Conservation (phyloP, 75 land plant species). For the Gnetum montanum region DNA sequence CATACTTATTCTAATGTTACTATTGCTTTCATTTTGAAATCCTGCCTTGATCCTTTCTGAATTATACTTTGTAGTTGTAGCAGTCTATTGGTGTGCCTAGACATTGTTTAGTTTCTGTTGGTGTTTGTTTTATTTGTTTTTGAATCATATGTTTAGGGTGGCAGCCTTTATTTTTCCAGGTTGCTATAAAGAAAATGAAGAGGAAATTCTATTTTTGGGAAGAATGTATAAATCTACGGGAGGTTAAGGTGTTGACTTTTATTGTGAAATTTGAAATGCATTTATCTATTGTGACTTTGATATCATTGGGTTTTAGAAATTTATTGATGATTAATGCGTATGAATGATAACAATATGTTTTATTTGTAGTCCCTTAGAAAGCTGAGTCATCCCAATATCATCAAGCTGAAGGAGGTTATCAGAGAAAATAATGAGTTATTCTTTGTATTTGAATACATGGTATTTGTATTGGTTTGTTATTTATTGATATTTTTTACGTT, state of each 20-base stretch:
- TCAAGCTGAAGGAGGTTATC: slow-evolving; percentile 71
- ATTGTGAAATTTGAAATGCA: background rate
- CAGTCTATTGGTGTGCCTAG: no score
- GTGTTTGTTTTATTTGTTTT: no score
- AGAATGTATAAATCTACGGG: slow-evolving; percentile 67
- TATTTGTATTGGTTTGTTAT: no score
- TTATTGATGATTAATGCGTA: background rate
- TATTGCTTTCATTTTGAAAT: no score
- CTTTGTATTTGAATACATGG: slow-evolving; percentile 90
- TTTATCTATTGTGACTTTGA: background rate
- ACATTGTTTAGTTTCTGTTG: no score
- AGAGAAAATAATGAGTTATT: slow-evolving; percentile 56
- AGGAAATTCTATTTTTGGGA: slow-evolving; percentile 74
- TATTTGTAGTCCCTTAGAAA: slow-evolving; percentile 46
- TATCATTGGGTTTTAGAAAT: background rate
- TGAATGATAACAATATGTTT: background rate
- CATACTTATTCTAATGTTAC: no score
- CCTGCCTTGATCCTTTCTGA: no score
- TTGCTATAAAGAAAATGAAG: slow-evolving; percentile 92
- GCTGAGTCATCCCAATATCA: slow-evolving; percentile 72
- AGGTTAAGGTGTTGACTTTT: slow-evolving; percentile 57
- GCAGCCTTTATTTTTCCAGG: no score
- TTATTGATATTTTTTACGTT: background rate
- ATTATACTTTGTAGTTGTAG: no score
- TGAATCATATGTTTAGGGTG: no score